Evolutionary conservation across 2,329 filamentous ascomycete species (phyloP).

Genomic region (Trichoderma asperellum): DNA sequence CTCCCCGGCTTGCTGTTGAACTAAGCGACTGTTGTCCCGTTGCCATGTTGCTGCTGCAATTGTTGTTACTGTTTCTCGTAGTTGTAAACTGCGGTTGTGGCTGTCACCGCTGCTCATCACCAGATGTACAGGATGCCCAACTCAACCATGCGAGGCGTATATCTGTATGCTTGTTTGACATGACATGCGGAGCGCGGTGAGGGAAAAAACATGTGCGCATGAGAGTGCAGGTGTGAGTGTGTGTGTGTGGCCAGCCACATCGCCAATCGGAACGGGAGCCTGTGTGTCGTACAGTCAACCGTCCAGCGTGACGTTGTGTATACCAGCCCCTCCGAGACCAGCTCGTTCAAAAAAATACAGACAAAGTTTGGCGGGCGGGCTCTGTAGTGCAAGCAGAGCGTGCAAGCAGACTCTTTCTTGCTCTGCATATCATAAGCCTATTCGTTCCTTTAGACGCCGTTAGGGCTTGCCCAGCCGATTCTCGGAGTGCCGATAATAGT

Average conservation of each 20-base stretch:
- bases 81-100: background rate
- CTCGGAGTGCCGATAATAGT: slow-evolving; percentile 19
- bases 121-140: background rate
- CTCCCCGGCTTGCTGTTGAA: background rate
- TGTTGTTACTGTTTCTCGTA: background rate
- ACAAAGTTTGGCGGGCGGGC: background rate
- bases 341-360: slow-evolving; percentile 4
- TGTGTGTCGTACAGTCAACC: slow-evolving; percentile 14
- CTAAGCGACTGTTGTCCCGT: background rate
- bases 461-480: slow-evolving; percentile 13
- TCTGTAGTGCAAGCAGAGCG: background rate
- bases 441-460: slow-evolving; percentile 9
- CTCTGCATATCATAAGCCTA: background rate
- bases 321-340: slow-evolving; percentile 23
- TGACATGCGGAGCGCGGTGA: slow-evolving; percentile 16
- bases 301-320: slow-evolving; percentile 25
- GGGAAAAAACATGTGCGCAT: background rate
- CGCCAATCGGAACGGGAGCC: slow-evolving; percentile 26
- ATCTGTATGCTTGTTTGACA: slow-evolving; percentile 1
- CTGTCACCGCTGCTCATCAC: background rate
- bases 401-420: background rate
- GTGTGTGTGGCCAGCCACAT: slow-evolving; percentile 17
- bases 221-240: slow-evolving; percentile 12
- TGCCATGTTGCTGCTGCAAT: background rate
- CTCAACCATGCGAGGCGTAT: background rate